Evolutionary conservation across 139 green algal species (phyloP).

Genomic region (Micractinium sp.): DNA sequence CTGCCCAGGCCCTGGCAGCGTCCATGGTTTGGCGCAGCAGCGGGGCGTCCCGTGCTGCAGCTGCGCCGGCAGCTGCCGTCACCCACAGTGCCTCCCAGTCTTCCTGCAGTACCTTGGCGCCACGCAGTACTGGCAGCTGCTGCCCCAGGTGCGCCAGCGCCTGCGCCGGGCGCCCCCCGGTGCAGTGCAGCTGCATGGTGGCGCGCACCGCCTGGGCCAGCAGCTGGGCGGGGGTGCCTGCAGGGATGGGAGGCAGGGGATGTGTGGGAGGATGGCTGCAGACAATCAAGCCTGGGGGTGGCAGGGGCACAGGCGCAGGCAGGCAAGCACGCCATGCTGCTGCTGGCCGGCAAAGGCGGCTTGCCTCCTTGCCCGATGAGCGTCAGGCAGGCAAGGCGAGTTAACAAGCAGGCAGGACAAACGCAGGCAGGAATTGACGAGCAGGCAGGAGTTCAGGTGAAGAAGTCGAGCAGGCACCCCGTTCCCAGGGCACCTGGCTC

Average conservation of each 20-base stretch:
- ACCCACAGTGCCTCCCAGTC: slow-evolving; percentile 41
- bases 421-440: too few species aligned
- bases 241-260: background rate
- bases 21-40: background rate
- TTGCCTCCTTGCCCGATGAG: too few species aligned
- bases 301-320: background rate
- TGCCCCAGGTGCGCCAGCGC: slow-evolving; percentile 45
- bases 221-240: slow-evolving; percentile 14
- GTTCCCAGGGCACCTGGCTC: slow-evolving; percentile 1
- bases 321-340: background rate
- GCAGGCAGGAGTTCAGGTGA: too few species aligned
- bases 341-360: too few species aligned
- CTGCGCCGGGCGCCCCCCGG: slow-evolving; percentile 31
- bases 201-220: background rate
- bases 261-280: background rate
- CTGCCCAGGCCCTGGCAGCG: slow-evolving; percentile 10
- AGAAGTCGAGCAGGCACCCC: background rate
- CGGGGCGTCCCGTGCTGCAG: background rate
- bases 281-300: background rate
- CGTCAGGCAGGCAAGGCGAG: too few species aligned
- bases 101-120: background rate
- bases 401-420: too few species aligned
- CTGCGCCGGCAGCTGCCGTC: slow-evolving; percentile 42
- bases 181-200: slow-evolving; percentile 37
- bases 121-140: slow-evolving; percentile 14